These are phyloP conservation scores for Curvularia sp. DNA, from an alignment of 2,329 filamentous ascomycete genomes.

Conservation along the genomic window DNA sequence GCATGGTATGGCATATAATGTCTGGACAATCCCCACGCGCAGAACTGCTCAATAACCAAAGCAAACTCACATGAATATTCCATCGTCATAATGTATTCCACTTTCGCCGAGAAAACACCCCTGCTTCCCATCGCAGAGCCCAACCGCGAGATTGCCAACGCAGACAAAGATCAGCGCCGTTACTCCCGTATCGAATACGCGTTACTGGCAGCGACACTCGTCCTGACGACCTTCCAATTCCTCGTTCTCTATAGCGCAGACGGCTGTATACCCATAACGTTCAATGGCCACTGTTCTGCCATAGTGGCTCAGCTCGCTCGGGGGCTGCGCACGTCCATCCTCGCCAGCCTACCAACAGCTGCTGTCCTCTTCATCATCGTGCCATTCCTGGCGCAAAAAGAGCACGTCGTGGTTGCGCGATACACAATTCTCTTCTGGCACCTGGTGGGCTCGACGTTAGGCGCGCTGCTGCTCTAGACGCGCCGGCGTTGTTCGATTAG, in stretches of 20 bases:
- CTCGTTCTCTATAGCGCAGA: constrained; percentile 28
- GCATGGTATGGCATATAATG: constrained; percentile 1
- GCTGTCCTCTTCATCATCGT: constrained; percentile 31
- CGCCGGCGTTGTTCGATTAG: constrained; percentile 17
- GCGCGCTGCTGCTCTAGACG: constrained; percentile 26
- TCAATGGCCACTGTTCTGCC: constrained; percentile 10
- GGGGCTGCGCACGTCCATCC: constrained; percentile 31
- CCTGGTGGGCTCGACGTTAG: constrained; percentile 30
- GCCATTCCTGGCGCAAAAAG: constrained; percentile 28
- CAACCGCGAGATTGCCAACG: neutral
- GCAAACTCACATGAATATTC: neutral
- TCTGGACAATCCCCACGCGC: neutral
- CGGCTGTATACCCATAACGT: constrained; percentile 6
- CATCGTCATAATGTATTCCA: constrained; percentile 5
- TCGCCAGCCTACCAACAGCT: constrained; percentile 30
- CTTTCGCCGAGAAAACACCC: constrained; percentile 13
- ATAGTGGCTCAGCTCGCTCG: constrained; percentile 24
- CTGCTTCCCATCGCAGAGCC: constrained; percentile 12
- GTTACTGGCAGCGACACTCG: constrained; percentile 12
- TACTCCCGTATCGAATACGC: constrained; percentile 13
- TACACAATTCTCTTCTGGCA: constrained; percentile 36
- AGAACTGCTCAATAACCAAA: neutral
- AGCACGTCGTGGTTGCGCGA: constrained; percentile 25
- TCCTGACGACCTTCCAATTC: constrained; percentile 25
- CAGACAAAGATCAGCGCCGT: constrained; percentile 3